Base-by-base conservation (phyloP, 2,329 filamentous ascomycete species). In the Pyrenochaeta sp. region DNA sequence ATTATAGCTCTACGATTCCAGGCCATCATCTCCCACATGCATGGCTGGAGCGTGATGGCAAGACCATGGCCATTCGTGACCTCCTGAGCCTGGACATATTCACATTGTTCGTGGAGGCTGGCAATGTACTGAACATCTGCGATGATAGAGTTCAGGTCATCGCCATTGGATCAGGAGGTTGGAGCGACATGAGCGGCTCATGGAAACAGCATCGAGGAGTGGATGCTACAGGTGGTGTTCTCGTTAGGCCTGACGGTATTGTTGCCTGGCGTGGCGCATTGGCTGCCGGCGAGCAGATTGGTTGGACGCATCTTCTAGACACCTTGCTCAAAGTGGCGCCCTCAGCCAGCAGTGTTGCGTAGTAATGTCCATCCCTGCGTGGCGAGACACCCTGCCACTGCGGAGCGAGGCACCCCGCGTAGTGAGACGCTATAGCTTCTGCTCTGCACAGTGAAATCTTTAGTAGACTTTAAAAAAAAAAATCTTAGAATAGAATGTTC, bases 21-120 rank as follows among this genome's bases (percentile, higher is more conserved):
- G 67, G 68, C 1, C 64, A 68, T 44, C 59, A 67, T 41, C 23
- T 69, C 13, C 68, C 67, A 29, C 67, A 71, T 49, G 48, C 50
- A 4, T 67, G 60, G 63, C 32, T 70, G 11, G 24, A 44, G 20
- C 47, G 46, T 22, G 48, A 37, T 3, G 48, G 37, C 3, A 11
- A 14, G 8, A 28, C n/a, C 17, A 8, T 18, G 7, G 18, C 23
- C 7, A 22, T 26, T 15, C 5, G 15, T 19, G 35, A 30, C 19
- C 10, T 39, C 7, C 11, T 39, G 7, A n/a, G 8, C n/a, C 15
- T 39, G 20, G 17, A 23, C 22, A 15, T 9, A 11, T 14, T 40
- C 14, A 13, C 17, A 5, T 11, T 40, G 5, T 17, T 32, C 10
- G 18, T 28, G 19, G 14, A n/a, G 19, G n/a, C 31, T 6, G 11